Percentiles rank a stretch among this genome's conserved stretches.
Conservation (phyloP, 495 filamentous ascomycete genomes). For the Alectoria sarmentosa region DNA sequence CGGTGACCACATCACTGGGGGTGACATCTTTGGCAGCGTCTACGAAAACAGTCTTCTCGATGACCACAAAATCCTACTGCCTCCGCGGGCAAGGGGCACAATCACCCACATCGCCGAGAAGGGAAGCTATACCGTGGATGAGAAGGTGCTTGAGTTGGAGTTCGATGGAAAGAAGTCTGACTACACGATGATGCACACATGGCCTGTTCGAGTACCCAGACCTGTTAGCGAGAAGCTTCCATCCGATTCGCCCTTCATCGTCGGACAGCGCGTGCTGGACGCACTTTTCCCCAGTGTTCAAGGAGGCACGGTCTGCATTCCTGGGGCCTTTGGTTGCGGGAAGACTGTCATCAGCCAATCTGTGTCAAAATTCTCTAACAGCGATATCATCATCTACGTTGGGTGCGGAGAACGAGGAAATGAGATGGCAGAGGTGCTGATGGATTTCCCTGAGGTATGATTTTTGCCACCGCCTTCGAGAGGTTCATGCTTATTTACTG, state of each 20-base stretch:
- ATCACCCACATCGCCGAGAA: conserved; percentile 85
- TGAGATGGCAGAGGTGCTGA: conserved; percentile 99
- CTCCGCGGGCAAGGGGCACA: conserved; percentile 80
- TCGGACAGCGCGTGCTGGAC: conserved; percentile 94
- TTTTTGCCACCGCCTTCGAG: neutral
- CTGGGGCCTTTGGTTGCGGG: conserved; percentile 96
- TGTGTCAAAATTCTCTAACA: conserved; percentile 99
- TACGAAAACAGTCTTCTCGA: conserved; percentile 94
- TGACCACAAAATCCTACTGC: conserved; percentile 93
- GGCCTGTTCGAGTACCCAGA: conserved; percentile 96
- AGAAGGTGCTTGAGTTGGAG: conserved; percentile 92
- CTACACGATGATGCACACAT: conserved; percentile 95
- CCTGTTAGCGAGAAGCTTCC: conserved; percentile 85
- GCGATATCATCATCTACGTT: conserved; percentile 97
- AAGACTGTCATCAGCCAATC: conserved; percentile 99
- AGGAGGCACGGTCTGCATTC: conserved; percentile 96
- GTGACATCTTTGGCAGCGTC: conserved; percentile 89
- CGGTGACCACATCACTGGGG: conserved; percentile 93
- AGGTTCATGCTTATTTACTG: conserved; percentile 9
- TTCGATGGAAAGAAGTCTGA: conserved; percentile 93
- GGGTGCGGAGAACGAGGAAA: conserved; percentile 98
- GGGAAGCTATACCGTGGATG: conserved; percentile 88
- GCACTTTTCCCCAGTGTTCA: conserved; percentile 97
- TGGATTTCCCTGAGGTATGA: conserved; percentile 84
- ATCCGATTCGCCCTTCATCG: conserved; percentile 82